Base-by-base conservation (phyloP, 2,329 filamentous ascomycete genomes). In the Hymenoscyphus salicellus region DNA sequence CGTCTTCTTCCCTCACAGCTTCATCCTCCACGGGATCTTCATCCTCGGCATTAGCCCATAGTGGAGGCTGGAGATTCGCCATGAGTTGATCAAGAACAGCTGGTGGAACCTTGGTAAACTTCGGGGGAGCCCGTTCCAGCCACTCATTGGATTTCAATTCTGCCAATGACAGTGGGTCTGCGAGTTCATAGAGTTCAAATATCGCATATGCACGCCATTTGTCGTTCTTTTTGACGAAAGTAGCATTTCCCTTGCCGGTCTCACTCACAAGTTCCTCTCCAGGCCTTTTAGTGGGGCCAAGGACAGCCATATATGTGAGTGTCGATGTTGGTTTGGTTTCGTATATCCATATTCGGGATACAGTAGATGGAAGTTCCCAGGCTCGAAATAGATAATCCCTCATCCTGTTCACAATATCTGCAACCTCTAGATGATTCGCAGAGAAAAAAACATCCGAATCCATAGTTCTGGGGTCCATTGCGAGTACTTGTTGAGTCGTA, bases 331-430 rank as follows among this genome's bases (percentile, higher is more conserved):
- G 83, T 36, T 71, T 76, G 17, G 78, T 84, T 17, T 80, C 79
- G 68, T 87, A 86, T 17, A 89, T 78, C 87, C 87, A 90, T 69
- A 88, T 79, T n/a, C 87, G 84, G 20, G 75, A 78, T 5, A 88
- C 83, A 17, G 80, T 78, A 2, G 77, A 72, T 1, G 85, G 84
- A 26, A 89, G 80, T 58, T 79, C 81, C 76, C 84, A 88, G 17
- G 77, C 75, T 55, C 86, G 79, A 65, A 84, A 83, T 61, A 89
- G 79, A 70, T 87, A 81, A 62, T 85, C 79, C 62, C 83, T 82
- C 2, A 74, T 77, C 1, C 85, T 81, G 10, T 78, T 74, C 10
- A 82, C 69, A 38, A 89, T 83, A 14, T 79, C 74, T 6, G 76
- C 72, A n/a, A 86, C 78, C 1, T 81, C 78, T 7, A 80, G 72